Base-by-base conservation (phyloP, 2,329 filamentous ascomycete species). In the Trichoderma brevicompactum region DNA sequence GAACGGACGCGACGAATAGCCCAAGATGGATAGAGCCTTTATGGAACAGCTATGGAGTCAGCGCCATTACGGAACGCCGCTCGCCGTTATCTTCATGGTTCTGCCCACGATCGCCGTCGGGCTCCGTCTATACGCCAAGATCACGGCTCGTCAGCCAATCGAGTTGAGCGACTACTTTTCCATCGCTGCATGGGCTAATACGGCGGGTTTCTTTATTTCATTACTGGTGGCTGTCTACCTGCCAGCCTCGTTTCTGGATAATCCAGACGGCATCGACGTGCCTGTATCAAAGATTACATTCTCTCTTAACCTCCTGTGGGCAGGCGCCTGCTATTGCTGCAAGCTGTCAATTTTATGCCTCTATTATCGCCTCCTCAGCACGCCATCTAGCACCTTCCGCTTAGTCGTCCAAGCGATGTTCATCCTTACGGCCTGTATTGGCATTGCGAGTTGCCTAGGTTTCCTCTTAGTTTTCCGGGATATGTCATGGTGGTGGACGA, bases 401-500 rank as follows among this genome's bases (percentile, higher is more conserved):
- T n/a, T 34, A 23, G 48, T 19, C 6, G 38, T 62, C 48, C 50
- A 53, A 38, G 32, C 8, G n/a, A 62, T 62, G 59, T 62, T 62
- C 40, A n/a, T 53, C 13, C n/a, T 62, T 13, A 62, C 59, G 50
- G 23, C n/a, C 50, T 62, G 48, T 7, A 32, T 62, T 10, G 59
- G 59, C 7, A 28, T 62, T 3, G 59, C 48, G 13, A 62, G 48
- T 23, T 19, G 17, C 38, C 12, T 62, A 28, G 59, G 48, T 13
- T 62, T 62, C n/a, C 59, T 62, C 28, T 44, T 62, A 12, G 19
- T 62, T 2, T 62, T 62, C 28, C 40, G 38, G 17, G 59, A 62
- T 62, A 19, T 62, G n/a, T 52, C 59, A 23, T 62, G 59, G 59
- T 62, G 59, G 59, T 62, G 59, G 59, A 53, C 59, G n/a, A 62